Percentiles rank a stretch among this genome's conserved stretches.
These are phyloP conservation scores for Xylariaceae sp. DNA, from an alignment of 2,329 filamentous ascomycete genomes.

Conservation along the genomic window DNA sequence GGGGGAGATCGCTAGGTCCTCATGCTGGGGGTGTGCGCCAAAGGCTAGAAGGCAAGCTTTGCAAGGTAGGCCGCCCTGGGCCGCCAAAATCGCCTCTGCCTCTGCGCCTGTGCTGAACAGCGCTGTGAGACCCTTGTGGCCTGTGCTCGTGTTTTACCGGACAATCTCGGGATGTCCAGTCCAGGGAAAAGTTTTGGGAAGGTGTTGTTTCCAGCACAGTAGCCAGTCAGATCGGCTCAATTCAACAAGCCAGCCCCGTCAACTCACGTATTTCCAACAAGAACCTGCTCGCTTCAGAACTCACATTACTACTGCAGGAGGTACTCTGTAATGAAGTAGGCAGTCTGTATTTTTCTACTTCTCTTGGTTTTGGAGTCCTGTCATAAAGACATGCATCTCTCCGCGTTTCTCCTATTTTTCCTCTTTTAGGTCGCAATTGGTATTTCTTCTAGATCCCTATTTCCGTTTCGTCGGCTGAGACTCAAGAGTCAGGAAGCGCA, in stretches of 20 bases:
- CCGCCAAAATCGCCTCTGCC: too few relatives aligned
- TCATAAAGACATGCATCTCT: too few relatives aligned
- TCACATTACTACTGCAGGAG: too few relatives aligned
- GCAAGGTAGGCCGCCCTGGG: too few relatives aligned
- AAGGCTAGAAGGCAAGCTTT: too few relatives aligned
- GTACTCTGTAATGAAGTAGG: too few relatives aligned
- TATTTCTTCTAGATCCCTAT: background rate
- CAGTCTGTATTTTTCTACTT: too few relatives aligned
- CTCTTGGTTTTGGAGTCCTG: too few relatives aligned
- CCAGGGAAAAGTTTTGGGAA: conserved; percentile 1
- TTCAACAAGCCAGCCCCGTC: background rate
- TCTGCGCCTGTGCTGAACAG: background rate
- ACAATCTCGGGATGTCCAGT: conserved; percentile 18
- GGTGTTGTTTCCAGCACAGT: background rate
- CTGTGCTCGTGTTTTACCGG: conserved; percentile 8
- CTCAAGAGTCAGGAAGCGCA: conserved; percentile 1
- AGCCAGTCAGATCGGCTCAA: background rate
- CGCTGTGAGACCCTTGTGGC: conserved; percentile 3
- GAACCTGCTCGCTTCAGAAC: too few relatives aligned
- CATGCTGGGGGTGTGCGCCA: too few relatives aligned
- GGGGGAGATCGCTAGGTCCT: too few relatives aligned
- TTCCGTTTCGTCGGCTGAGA: background rate
- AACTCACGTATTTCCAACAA: conserved; percentile 6
- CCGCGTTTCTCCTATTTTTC: background rate
- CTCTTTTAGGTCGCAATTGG: background rate